phyloP scores from a whole-genome alignment of 1,139 yeast genomes.

The Sporopachydermia cereana region DNA sequence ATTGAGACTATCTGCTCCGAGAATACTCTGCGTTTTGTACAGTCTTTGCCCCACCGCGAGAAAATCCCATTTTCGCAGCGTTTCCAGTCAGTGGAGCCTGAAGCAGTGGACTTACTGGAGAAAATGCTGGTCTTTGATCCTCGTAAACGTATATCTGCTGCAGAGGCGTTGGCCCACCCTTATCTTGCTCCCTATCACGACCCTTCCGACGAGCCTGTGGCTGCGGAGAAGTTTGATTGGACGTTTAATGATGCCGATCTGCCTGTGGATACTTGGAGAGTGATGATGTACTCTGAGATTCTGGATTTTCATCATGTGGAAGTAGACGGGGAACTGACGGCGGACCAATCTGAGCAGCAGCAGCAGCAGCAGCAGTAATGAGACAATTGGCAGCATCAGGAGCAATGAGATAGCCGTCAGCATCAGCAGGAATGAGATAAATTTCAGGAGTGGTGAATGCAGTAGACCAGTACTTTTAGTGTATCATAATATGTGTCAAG shows the following conservation, averaged over 20 bases:
- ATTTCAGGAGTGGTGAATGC: too few species aligned
- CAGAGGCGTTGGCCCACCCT: slow-evolving; percentile 79
- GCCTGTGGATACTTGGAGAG: slow-evolving; percentile 97
- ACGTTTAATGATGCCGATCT: slow-evolving; percentile 95
- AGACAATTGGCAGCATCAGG: neutral
- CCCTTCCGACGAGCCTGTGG: slow-evolving; percentile 93
- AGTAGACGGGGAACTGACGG: slow-evolving; percentile 13
- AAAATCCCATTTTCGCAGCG: slow-evolving; percentile 80
- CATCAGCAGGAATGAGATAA: slow-evolving; percentile 68
- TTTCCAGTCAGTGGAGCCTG: slow-evolving; percentile 80
- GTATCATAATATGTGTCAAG: too few species aligned
- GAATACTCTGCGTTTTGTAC: slow-evolving; percentile 87
- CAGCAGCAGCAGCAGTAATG: neutral
- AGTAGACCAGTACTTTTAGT: too few species aligned
- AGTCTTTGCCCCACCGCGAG: slow-evolving; percentile 84
- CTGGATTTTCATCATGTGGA: slow-evolving; percentile 86
- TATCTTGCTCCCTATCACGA: slow-evolving; percentile 97
- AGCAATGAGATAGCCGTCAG: slow-evolving; percentile 32
- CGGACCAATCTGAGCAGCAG: too few species aligned
- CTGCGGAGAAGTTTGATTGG: slow-evolving; percentile 93
- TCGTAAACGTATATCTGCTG: slow-evolving; percentile 85
- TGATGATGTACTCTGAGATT: slow-evolving; percentile 97
- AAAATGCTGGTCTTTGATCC: slow-evolving; percentile 94
- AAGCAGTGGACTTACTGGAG: slow-evolving; percentile 79
- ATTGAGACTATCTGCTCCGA: slow-evolving; percentile 94